Base-by-base conservation (phyloP, 2,329 filamentous ascomycete species). In the Pleoardoris graminearum region DNA sequence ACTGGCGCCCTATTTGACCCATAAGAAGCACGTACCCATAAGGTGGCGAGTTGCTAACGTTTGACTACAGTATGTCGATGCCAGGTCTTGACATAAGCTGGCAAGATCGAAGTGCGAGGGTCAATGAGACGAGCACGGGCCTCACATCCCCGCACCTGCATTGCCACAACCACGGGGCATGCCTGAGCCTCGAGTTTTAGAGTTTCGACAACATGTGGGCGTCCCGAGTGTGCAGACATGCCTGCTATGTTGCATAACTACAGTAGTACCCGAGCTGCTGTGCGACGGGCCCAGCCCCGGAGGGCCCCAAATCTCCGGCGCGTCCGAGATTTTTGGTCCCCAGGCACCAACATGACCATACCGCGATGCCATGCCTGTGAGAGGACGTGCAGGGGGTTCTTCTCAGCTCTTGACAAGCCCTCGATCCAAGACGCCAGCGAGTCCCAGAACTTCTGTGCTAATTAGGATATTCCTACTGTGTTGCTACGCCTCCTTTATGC, bases 291-390 rank as follows among this genome's bases (percentile, higher is more conserved):
- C 7, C 33, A 42, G 36, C 49, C 51, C 45, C 49, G 47, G 43
- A 35, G 23, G 37, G n/a, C 52, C 43, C 51, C 14, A 36, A 4
- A 43, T 19, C 14, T 39, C 48, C 57, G 58, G 59, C 36, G 52
- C 38, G 32, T 66, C 64, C 64, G 65, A 48, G 53, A 63, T 61
- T 58, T 57, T 67, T 67, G 57, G 65, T 69, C 67, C 64, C 63
- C 55, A 50, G 45, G 55, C 39, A 50, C 46, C 47, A 54, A 57
- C 54, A 58, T 58, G 52, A 50, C 29, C 29, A 21, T 17, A 33
- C n/a, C 10, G 32, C 48, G 22, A n/a, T n/a, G n/a, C n/a, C n/a
- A 37, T 46, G 48, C 43, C 35, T 60, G 58, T 48, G 56, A 57
- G 56, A 64, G 50, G 10, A 50, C 51, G 49, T 48, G 44, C 42